Conservation (phyloP, 1,139 yeast genomes). For the Zhuliangozyma parablackwelliae region DNA sequence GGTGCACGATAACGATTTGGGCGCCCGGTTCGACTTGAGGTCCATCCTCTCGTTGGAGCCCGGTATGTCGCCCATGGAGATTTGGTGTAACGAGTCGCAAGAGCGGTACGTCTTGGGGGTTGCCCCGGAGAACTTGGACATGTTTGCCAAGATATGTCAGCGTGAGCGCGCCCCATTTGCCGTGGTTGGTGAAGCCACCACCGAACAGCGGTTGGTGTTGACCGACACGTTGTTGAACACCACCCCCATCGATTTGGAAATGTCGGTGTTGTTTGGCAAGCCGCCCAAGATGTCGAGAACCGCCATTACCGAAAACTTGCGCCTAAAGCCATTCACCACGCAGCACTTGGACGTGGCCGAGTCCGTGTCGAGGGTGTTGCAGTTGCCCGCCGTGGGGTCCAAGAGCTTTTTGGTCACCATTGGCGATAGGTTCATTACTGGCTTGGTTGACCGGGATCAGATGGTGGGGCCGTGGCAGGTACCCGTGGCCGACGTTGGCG, state of each 20-base stretch:
- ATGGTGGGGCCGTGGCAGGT: slow-evolving; percentile 99
- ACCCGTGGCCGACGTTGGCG: slow-evolving; percentile 99
- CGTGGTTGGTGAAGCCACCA: slow-evolving; percentile 91
- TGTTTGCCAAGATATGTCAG: slow-evolving; percentile 75
- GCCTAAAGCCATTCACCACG: slow-evolving; percentile 46
- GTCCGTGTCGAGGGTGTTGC: slow-evolving; percentile 77
- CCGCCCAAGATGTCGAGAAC: slow-evolving; percentile 91
- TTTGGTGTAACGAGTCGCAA: slow-evolving; percentile 99
- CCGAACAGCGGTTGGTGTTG: slow-evolving; percentile 76
- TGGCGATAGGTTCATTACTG: slow-evolving; percentile 96
- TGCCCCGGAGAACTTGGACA: slow-evolving; percentile 68
- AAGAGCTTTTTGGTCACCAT: slow-evolving; percentile 92
- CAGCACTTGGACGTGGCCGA: slow-evolving; percentile 41
- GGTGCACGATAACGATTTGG: slow-evolving; percentile 93
- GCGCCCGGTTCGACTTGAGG: slow-evolving; percentile 90
- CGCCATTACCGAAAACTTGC: slow-evolving; percentile 62
- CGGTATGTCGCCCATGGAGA: slow-evolving; percentile 99
- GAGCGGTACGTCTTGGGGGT: slow-evolving; percentile 96
- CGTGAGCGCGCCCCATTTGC: slow-evolving; percentile 97
- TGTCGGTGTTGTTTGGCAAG: slow-evolving; percentile 95
- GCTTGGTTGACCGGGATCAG: slow-evolving; percentile 95
- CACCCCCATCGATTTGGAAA: slow-evolving; percentile 92
- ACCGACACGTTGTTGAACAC: slow-evolving; percentile 71
- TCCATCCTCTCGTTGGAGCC: slow-evolving; percentile 89
- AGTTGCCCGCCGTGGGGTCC: slow-evolving; percentile 92